Evolutionary conservation across 192 early-diverging fungal species (phyloP), one percentile per base, ranked within the genome.

Genomic region (Podila epigama): DNA sequence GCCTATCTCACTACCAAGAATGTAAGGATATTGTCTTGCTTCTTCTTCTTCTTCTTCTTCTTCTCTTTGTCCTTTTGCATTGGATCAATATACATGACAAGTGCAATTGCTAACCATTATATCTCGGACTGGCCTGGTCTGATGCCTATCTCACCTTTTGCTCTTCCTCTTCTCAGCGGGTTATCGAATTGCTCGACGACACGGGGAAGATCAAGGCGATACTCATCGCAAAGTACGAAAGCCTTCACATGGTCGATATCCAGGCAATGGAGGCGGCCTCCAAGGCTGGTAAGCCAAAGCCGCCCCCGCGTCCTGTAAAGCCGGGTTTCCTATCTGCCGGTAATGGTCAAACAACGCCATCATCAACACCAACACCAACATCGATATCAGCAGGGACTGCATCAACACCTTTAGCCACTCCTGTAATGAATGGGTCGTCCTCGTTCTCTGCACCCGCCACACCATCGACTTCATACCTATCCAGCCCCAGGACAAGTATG

Each of bases 1-100:
- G 71, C 69, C 28, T 89, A 86, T 51, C 31, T 82, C 4, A 68
- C 63, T 27, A 68, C 87, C 34, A 80, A 75, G 22, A 83, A 70
- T 59, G 59, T 63, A 75, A n/a, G n/a, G n/a, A n/a, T n/a, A n/a
- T n/a, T n/a, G n/a, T n/a, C n/a, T n/a, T n/a, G n/a, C n/a, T n/a
- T n/a, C n/a, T n/a, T n/a, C n/a, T n/a, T n/a, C n/a, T n/a, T n/a
- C n/a, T n/a, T n/a, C n/a, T n/a, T n/a, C n/a, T n/a, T n/a, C n/a
- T n/a, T n/a, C n/a, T n/a, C n/a, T n/a, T n/a, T n/a, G n/a, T n/a
- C n/a, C n/a, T n/a, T n/a, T n/a, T n/a, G n/a, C n/a, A n/a, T n/a
- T n/a, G n/a, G n/a, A n/a, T n/a, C n/a, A n/a, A n/a, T n/a, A n/a
- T n/a, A n/a, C n/a, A n/a, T n/a, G n/a, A n/a, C n/a, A n/a, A n/a